A percentile compares a stretch with the other conserved stretches of the same genome.
Evolutionary conservation across 306 rosid species (phyloP).

Genomic region (Vigna unguiculata): DNA sequence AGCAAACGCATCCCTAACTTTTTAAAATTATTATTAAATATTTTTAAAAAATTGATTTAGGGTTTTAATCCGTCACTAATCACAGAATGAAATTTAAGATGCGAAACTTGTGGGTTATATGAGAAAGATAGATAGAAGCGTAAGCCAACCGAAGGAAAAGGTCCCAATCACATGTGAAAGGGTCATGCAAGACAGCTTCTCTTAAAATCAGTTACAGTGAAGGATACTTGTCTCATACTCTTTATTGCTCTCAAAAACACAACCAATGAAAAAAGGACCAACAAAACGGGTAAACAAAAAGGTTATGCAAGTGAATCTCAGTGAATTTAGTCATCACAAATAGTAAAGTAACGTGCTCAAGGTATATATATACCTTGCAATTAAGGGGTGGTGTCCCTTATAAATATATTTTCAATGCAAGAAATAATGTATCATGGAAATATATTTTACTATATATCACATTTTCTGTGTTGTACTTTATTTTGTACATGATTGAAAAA

Average conservation of each 20-base stretch:
- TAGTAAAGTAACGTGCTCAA: constrained; percentile 52
- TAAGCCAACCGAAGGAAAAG: constrained; percentile 60
- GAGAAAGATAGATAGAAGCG: constrained; percentile 56
- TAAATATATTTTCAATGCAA: constrained; percentile 32
- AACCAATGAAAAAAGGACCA: background rate
- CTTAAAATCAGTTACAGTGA: constrained; percentile 60
- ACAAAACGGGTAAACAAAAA: constrained; percentile 43
- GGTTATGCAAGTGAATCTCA: constrained; percentile 39
- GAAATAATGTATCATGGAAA: background rate
- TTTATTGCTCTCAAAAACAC: constrained; percentile 39
- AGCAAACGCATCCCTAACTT: too few relatives aligned
- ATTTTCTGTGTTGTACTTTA: constrained; percentile 7
- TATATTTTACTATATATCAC: constrained; percentile 12
- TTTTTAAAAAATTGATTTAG: too few relatives aligned
- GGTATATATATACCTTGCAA: constrained; percentile 14
- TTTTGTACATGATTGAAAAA: constrained; percentile 30
- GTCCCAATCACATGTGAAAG: constrained; percentile 62
- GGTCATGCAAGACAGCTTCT: constrained; percentile 69
- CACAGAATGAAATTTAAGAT: constrained; percentile 43
- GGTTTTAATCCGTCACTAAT: too few relatives aligned
- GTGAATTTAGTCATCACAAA: constrained; percentile 37
- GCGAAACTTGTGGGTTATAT: constrained; percentile 56
- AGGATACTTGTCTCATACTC: constrained; percentile 39
- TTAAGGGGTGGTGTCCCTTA: constrained; percentile 36
- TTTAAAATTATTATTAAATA: too few relatives aligned